Evolutionary conservation across 148 eudicot species (phyloP).

Genomic region (Amaranthus palmeri): DNA sequence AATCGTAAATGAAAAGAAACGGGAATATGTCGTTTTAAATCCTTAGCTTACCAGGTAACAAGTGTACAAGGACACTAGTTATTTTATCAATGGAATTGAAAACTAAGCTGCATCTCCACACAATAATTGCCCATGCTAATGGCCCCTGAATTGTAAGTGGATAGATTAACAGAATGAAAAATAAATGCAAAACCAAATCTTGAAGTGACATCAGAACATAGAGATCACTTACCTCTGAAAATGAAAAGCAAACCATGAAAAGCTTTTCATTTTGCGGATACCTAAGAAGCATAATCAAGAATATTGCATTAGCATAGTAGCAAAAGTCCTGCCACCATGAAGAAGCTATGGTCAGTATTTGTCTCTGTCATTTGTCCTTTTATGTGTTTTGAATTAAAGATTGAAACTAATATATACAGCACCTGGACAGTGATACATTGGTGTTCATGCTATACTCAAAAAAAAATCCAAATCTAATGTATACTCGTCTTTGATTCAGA

Average conservation of each 20-base stretch:
- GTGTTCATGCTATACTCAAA: slow-evolving; percentile 3
- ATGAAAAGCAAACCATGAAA: slow-evolving; percentile 96
- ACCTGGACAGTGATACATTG: no score
- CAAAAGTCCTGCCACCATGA: slow-evolving; percentile 77
- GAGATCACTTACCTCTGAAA: slow-evolving; percentile 74
- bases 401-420: no score
- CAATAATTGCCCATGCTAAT: slow-evolving; percentile 93
- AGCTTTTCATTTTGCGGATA: slow-evolving; percentile 85
- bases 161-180: background rate
- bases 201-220: background rate
- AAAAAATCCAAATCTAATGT: background rate
- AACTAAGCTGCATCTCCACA: slow-evolving; percentile 96
- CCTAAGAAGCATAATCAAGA: slow-evolving; percentile 71
- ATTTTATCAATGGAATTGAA: slow-evolving; percentile 89
- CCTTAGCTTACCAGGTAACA: slow-evolving; percentile 72
- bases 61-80: slow-evolving; percentile 95
- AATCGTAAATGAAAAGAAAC: background rate
- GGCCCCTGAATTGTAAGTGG: slow-evolving; percentile 60
- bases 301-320: slow-evolving; percentile 96
- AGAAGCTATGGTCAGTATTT: background rate
- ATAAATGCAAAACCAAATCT: background rate
- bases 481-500: no score
- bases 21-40: background rate
- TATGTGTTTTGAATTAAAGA: background rate
- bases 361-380: background rate